Base-by-base conservation (phyloP, 2,329 filamentous ascomycete species). In the Oidium heveae region DNA sequence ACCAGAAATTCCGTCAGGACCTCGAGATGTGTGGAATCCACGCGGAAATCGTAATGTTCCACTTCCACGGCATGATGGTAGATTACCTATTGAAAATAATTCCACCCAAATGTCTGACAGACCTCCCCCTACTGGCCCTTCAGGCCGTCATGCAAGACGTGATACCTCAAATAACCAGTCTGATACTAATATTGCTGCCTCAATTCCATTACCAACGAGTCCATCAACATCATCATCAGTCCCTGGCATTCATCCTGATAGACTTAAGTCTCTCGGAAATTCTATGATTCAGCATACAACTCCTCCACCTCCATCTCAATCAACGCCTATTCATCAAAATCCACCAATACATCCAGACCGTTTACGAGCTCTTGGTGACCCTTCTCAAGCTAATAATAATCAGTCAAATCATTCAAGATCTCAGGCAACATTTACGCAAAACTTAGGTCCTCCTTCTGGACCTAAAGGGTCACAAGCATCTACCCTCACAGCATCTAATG, bases 1-100 rank as follows among this genome's bases (percentile, higher is more conserved):
- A 61, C 64, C 65, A 28, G 71, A 67, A 43, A 65, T 74, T 43
- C 76, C 76, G 3, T 72, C 73, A n/a, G 77, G 75, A 1, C 76
- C 77, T 16, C 71, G 72, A 53, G 73, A 70, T 58, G 73, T 70
- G 61, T 47, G 46, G 32, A 74, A 70, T 56, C 68, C 70, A 9
- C 61, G 63, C 16, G 59, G 58, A 28, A 61, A 58, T 57, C 59
- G 63, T 12, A 61, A 56, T 50, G 55, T 32, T n/a, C 54, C 58
- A 41, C 57, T 57, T 37, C 53, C 57, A 46, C 61, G 63, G 49
- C 58, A 55, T 44, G 59, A 62, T 56, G 55, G 53, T 33, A 59
- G 61, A 55, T 20, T 46, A 12, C 24, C 55, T 46, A 32, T 54
- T 46, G 63, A 64, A 15, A 53, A 57, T 24, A 59, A 59, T 58